Evolutionary conservation across 2,329 filamentous ascomycete genomes (phyloP), one percentile per base, ranked within the genome.

Genomic region (Calonectria hawksworthii): DNA sequence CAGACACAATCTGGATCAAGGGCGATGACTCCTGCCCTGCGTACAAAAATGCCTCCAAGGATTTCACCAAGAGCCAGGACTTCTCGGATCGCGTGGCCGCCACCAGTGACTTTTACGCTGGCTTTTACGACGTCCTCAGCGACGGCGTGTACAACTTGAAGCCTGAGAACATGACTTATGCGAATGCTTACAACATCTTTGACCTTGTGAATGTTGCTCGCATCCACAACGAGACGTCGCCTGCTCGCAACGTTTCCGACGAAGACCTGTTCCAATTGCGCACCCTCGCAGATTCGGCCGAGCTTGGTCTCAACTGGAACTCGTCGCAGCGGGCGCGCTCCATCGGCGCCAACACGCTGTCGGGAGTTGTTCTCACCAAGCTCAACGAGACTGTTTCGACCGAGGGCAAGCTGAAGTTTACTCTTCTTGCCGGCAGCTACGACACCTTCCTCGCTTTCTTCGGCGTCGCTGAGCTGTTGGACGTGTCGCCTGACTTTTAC

Each of bases 391-490:
- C 83, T 10, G 80, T 85, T 3, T 30, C 77, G 7, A 76, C 79
- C 14, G 23, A 80, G 70, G 83, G 80, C 38, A 79, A 82, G 73
- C 80, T 83, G 61, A 85, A 85, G 76, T 83, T 85, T 73, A 82
- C 82, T 16, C 80, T 85, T 2, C 78, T 84, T 1, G 79, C 83
- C 0, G 83, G 83, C 21, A 83, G 82, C 73, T 85, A 85, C 74
- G 82, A 84, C 56, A 84, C 84, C 4, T 84, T 85, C 76, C 78
- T 85, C n/a, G 79, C 83, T 30, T 85, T 85, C 74, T 84, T 84
- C 51, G 83, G 83, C 21, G 68, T 84, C 16, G 73, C 79, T 0
- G 79, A 78, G 32, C 80, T 85, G 41, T 71, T 80, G 3, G 70
- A 80, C 1, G 74, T 81, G 4, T 83, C 81, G 11, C 68, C 74